These are phyloP conservation scores for Fomitopsis pinicola DNA, from an alignment of 1,284 basidiomycete genomes.

Conservation along the genomic window DNA sequence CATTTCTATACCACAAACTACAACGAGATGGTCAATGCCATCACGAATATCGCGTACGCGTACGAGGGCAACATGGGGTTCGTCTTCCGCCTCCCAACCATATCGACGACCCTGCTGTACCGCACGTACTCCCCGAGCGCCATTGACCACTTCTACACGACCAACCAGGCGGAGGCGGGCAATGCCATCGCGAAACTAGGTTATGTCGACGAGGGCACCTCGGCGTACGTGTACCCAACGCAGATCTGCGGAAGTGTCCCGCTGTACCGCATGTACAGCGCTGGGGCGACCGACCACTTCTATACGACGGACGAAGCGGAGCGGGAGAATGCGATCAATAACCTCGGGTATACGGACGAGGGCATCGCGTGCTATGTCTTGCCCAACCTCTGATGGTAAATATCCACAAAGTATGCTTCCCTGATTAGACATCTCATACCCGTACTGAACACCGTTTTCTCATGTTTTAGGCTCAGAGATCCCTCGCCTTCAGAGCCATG, in stretches of 20 bases:
- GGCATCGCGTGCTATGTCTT: background rate
- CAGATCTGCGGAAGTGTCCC: background rate
- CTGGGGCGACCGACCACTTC: background rate
- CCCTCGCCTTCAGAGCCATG: too few relatives aligned
- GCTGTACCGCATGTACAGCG: background rate
- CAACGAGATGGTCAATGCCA: background rate
- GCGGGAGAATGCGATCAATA: background rate
- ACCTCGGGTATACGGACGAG: slow-evolving; percentile 1
- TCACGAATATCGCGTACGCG: background rate
- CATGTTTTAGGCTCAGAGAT: too few relatives aligned
- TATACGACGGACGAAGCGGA: slow-evolving; percentile 1
- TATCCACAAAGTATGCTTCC: too few relatives aligned
- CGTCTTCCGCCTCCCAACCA: background rate
- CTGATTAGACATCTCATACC: too few relatives aligned
- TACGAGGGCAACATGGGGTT: slow-evolving; percentile 2
- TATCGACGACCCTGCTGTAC: background rate
- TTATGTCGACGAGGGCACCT: slow-evolving; percentile 1
- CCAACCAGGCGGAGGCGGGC: background rate
- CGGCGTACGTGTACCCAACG: background rate
- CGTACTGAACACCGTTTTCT: too few relatives aligned
- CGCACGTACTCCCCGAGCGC: background rate
- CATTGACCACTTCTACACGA: slow-evolving; percentile 6
- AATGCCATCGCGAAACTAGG: background rate
- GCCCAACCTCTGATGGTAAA: background rate
- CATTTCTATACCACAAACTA: slow-evolving; percentile 7